phyloP scores from a whole-genome alignment of 176 grass and related monocot genomes.

The Oropetium thomaeum region DNA sequence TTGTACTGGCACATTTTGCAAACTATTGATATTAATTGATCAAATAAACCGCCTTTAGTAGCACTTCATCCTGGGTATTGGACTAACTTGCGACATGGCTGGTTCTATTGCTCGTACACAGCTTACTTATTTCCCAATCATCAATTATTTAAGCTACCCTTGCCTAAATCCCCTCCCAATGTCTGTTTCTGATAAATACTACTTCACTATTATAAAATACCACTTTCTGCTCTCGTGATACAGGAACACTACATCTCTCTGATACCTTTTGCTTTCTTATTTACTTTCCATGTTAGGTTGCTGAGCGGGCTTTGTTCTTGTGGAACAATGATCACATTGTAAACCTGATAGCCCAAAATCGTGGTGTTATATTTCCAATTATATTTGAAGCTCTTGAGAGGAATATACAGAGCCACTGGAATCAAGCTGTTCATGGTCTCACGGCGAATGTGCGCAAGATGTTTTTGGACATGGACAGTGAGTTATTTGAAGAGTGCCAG shows the following conservation, averaged over 20 bases:
- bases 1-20: slow-evolving; percentile 5
- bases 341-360: slow-evolving; percentile 90
- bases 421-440: slow-evolving; percentile 89
- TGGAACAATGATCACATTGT: slow-evolving; percentile 99
- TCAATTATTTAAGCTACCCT: background rate
- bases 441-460: slow-evolving; percentile 92
- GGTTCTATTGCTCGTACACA: background rate
- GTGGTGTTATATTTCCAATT: slow-evolving; percentile 80
- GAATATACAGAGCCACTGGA: slow-evolving; percentile 91
- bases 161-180: background rate
- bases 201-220: background rate
- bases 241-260: background rate
- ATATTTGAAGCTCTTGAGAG: slow-evolving; percentile 96
- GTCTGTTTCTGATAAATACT: slow-evolving; percentile 12
- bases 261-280: background rate
- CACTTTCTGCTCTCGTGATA: slow-evolving; percentile 8
- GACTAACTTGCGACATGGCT: background rate
- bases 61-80: background rate
- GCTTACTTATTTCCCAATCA: background rate
- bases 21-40: background rate
- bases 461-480: slow-evolving; percentile 98
- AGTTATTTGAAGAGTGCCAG: slow-evolving; percentile 88
- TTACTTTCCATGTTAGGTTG: slow-evolving; percentile 53
- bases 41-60: background rate
- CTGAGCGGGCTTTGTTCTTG: slow-evolving; percentile 84